Evolutionary conservation across 352 stramenopile genomes (phyloP).

Genomic region (Pythium guiyangense): DNA sequence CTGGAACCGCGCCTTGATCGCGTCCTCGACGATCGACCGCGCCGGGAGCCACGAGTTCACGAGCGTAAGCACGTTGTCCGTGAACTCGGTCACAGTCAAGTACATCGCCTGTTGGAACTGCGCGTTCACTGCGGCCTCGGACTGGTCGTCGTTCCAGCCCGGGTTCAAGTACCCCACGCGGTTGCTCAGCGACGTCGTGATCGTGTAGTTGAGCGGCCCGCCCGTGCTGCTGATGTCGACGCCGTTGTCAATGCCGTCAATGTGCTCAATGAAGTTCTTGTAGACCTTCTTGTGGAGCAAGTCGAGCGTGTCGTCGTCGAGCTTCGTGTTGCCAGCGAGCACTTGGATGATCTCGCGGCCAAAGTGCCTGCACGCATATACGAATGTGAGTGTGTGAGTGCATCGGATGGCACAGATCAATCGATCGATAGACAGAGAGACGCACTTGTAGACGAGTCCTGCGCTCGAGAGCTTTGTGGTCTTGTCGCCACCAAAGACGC

Average conservation of each 20-base stretch:
- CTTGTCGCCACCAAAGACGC: constrained; percentile 66
- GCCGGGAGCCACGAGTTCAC: constrained; percentile 94
- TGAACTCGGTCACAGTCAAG: constrained; percentile 94
- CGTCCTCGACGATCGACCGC: constrained; percentile 90
- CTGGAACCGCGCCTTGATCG: constrained; percentile 82
- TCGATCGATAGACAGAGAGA: background rate
- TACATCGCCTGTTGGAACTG: constrained; percentile 94
- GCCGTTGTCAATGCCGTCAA: constrained; percentile 99
- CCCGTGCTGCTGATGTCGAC: constrained; percentile 76
- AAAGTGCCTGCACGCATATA: constrained; percentile 79
- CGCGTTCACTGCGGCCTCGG: constrained; percentile 68
- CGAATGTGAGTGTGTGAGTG: background rate
- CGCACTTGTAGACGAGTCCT: constrained; percentile 95
- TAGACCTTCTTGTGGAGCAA: constrained; percentile 92
- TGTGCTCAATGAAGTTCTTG: constrained; percentile 96
- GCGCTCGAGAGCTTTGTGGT: constrained; percentile 94
- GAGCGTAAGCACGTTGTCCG: constrained; percentile 87
- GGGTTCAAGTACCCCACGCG: constrained; percentile 94
- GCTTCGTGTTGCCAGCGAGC: constrained; percentile 33
- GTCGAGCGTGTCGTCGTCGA: constrained; percentile 76
- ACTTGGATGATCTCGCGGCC: constrained; percentile 93
- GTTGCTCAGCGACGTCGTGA: constrained; percentile 73
- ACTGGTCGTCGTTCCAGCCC: constrained; percentile 94
- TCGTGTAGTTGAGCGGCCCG: constrained; percentile 61
- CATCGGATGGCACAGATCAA: background rate